Base-by-base conservation (phyloP, 208 protist species). In the Porcisia hertigi region DNA sequence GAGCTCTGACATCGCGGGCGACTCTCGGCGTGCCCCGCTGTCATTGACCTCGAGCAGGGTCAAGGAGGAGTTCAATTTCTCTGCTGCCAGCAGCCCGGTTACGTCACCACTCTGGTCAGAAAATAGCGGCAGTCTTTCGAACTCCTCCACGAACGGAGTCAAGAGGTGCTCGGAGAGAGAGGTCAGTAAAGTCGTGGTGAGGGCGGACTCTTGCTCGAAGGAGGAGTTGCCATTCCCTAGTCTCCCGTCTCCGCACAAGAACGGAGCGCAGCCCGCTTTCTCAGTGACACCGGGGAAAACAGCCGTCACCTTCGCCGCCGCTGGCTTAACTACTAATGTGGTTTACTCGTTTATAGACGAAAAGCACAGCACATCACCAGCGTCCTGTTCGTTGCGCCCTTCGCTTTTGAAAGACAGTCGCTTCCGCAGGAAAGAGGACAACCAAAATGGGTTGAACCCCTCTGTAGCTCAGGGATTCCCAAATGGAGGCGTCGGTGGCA, bases 381-480 rank as follows among this genome's bases (percentile, higher is more conserved):
- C 62, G 39, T 59, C 60, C 36, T 5, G 53, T 36, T 70, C 73
- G 16, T 25, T 72, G 59, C 62, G 59, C 16, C 82, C 82, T n/a
- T 63, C 81, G 66, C 78, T 86, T 12, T 70, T 83, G 4, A 80
- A 79, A 57, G 78, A 83, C 63, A 83, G 82, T 73, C 80, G 36
- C 59, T 82, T 80, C 66, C 74, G 78, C 53, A 52, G 47, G 25
- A 41, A 47, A 14, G 73, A 77, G 18, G 73, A 72, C 18, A 39
- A 53, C 34, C 30, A 14, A 59, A 36, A 49, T 1, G 59, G 39
- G 57, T 23, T 23, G 4, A 59, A 18, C 8, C 1, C 75, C 12
- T 36, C 60, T n/a, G n/a, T 11, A 34, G 36, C 58, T 3, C 20
- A 54, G n/a, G 63, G 47, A 14, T 45, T 30, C 25, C 14, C 20